Evolutionary conservation across 1,284 basidiomycete genomes (phyloP).

Genomic region (Trichosporon ovoides): DNA sequence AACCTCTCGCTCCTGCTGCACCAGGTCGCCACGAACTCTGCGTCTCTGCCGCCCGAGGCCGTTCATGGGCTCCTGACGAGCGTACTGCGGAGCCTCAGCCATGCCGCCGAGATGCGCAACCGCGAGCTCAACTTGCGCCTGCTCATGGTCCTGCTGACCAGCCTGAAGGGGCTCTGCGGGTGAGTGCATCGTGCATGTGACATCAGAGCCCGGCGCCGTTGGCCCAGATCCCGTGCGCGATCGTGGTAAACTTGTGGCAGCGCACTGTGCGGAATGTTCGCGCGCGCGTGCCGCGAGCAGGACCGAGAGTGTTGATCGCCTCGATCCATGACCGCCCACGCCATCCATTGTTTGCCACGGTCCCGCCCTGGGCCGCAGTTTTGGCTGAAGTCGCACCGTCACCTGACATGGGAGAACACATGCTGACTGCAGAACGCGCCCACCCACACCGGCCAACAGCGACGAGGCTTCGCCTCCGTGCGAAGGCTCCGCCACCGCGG

Average conservation of each 20-base stretch:
- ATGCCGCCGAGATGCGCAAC: conserved; percentile 3
- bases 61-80: neutral
- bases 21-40: neutral
- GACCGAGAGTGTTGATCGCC: no score
- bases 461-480: neutral
- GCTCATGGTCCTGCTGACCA: neutral
- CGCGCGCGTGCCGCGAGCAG: no score
- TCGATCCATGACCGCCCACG: no score
- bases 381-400: neutral
- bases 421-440: neutral
- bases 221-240: no score
- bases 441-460: conserved; percentile 1
- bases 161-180: conserved; percentile 1
- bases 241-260: no score
- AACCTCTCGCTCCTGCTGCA: neutral
- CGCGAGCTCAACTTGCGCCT: conserved; percentile 1
- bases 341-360: no score
- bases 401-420: neutral
- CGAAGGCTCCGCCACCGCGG: neutral
- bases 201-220: no score
- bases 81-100: neutral
- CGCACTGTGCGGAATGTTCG: no score
- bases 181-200: neutral
- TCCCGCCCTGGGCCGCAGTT: neutral
- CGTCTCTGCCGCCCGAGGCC: neutral